Conservation (phyloP, 2,329 filamentous ascomycete genomes). For the Penicillium sp. region DNA sequence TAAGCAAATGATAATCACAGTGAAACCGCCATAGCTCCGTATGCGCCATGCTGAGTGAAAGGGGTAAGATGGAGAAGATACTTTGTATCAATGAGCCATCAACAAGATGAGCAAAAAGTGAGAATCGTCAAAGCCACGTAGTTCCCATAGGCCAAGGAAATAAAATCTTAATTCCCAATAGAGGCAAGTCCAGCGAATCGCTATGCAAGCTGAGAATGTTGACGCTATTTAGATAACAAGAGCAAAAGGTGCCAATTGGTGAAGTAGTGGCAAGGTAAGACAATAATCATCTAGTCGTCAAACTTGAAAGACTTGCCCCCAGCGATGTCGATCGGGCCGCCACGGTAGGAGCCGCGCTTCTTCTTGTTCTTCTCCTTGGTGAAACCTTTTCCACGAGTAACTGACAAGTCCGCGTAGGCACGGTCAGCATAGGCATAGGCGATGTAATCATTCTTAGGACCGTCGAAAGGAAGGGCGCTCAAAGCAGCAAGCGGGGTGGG, state of each 20-base stretch:
- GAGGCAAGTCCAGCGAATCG: neutral
- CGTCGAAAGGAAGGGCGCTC: constrained; percentile 64
- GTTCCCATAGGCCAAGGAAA: neutral
- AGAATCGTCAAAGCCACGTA: neutral
- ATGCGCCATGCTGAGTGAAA: constrained; percentile 15
- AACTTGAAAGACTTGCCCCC: constrained; percentile 90
- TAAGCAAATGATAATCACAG: neutral
- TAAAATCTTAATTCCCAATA: neutral
- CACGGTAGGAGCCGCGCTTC: constrained; percentile 86
- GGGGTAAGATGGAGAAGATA: neutral
- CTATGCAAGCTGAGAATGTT: neutral
- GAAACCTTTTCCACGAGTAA: constrained; percentile 94
- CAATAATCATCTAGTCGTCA: constrained; percentile 64
- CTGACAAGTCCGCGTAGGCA: constrained; percentile 82
- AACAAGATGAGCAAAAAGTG: neutral
- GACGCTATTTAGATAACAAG: neutral
- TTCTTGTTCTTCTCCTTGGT: constrained; percentile 99
- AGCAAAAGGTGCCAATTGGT: neutral
- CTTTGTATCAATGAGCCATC: neutral
- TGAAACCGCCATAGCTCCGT: constrained; percentile 14
- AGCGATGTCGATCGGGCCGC: constrained; percentile 80
- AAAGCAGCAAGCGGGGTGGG: constrained; percentile 76
- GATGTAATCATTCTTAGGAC: constrained; percentile 79
- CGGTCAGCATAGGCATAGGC: constrained; percentile 84
- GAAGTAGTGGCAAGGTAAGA: neutral